A percentile compares a stretch with the other conserved stretches of the same genome.
phyloP scores from a whole-genome alignment of 306 rosid genomes.

The Prunus mira region DNA sequence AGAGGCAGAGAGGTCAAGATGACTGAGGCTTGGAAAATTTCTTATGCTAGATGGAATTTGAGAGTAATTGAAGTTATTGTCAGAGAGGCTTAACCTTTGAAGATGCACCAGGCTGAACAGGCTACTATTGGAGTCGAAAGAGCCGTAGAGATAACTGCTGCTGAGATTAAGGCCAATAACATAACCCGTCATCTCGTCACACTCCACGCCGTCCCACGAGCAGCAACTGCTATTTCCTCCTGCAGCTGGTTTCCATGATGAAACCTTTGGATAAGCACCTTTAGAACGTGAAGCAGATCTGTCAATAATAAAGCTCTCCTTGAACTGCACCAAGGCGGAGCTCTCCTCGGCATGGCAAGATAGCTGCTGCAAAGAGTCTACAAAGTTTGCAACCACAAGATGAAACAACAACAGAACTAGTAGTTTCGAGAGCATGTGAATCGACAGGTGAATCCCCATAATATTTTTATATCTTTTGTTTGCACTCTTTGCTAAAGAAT shows the following conservation, averaged over 20 bases:
- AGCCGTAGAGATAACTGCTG: too few relatives aligned
- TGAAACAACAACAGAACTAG: not conserved
- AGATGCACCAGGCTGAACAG: too few relatives aligned
- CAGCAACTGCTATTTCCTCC: too few relatives aligned
- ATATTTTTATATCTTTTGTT: not conserved
- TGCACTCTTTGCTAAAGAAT: not conserved
- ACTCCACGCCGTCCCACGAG: too few relatives aligned
- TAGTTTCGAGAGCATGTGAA: not conserved
- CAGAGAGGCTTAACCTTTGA: too few relatives aligned
- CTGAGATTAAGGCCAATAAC: too few relatives aligned
- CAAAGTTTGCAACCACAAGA: not conserved
- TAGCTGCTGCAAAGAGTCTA: not conserved
- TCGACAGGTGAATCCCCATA: not conserved
- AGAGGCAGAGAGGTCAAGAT: too few relatives aligned
- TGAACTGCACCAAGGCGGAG: slow-evolving; percentile 7
- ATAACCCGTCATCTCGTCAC: too few relatives aligned
- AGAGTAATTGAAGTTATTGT: too few relatives aligned
- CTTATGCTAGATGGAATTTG: not conserved
- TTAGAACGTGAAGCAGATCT: not conserved
- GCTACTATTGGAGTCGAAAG: too few relatives aligned
- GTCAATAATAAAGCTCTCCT: not conserved
- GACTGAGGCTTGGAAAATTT: too few relatives aligned
- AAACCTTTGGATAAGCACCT: not conserved
- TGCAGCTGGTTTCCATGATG: too few relatives aligned
- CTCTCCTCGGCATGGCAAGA: slow-evolving; percentile 20